Evolutionary conservation across 768 basidiomycete species (phyloP).

Genomic region (Podaxis mareebaensis): DNA sequence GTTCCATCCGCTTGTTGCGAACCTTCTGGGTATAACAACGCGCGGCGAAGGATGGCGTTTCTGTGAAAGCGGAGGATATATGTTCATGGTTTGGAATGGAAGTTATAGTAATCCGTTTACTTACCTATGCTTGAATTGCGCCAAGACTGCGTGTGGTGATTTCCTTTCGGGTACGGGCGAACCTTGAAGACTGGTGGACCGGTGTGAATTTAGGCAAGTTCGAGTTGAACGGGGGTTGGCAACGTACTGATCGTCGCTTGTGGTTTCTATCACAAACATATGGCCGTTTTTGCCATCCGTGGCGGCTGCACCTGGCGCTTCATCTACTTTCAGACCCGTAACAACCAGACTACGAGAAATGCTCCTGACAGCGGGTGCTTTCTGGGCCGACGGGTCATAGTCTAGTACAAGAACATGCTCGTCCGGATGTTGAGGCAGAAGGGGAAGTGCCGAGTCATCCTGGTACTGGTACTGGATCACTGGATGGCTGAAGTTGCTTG

Average conservation of each 20-base stretch:
- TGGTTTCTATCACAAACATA: slow-evolving; percentile 79
- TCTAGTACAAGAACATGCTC: slow-evolving; percentile 79
- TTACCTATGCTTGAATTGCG: slow-evolving; percentile 72
- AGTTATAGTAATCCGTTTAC: slow-evolving; percentile 37
- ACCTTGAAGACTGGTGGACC: slow-evolving; percentile 23
- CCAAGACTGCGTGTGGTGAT: slow-evolving; percentile 50
- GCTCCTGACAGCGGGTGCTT: slow-evolving; percentile 50
- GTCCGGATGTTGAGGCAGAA: slow-evolving; percentile 58
- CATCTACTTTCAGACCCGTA: slow-evolving; percentile 63
- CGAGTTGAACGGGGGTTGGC: background rate
- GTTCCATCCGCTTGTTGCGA: background rate
- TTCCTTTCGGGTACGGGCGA: slow-evolving; percentile 38
- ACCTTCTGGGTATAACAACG: slow-evolving; percentile 9
- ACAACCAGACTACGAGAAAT: slow-evolving; percentile 47
- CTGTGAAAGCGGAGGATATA: background rate
- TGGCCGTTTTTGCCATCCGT: slow-evolving; percentile 54
- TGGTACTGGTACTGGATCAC: slow-evolving; percentile 80
- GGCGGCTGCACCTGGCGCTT: slow-evolving; percentile 71
- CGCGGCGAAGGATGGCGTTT: slow-evolving; percentile 14
- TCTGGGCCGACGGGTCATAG: slow-evolving; percentile 48
- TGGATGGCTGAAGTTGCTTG: slow-evolving; percentile 62
- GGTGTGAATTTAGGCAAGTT: slow-evolving; percentile 12
- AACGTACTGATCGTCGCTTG: slow-evolving; percentile 52
- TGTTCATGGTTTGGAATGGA: slow-evolving; percentile 39
- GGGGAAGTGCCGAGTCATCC: slow-evolving; percentile 70